A percentile compares a stretch with the other conserved stretches of the same genome.
phyloP scores from a whole-genome alignment of 2,329 filamentous ascomycete species.

The Acrodontium crateriforme region DNA sequence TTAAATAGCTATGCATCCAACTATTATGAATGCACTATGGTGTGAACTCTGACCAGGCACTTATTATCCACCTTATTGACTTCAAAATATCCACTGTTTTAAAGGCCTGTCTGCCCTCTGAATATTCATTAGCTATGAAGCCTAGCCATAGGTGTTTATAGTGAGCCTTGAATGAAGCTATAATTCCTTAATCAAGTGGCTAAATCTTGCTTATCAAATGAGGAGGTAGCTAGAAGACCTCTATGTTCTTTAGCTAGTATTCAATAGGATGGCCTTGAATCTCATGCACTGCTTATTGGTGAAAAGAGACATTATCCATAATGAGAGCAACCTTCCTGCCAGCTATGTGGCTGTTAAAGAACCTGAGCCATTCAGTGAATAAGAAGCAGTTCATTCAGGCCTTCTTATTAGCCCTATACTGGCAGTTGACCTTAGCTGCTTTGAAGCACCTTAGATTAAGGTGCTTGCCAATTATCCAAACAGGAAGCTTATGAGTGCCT shows the following conservation, averaged over 20 bases:
- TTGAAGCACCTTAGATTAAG: not conserved
- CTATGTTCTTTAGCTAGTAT: not conserved
- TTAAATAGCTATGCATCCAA: not conserved
- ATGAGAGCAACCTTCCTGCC: slow-evolving; percentile 1
- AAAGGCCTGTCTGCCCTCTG: not conserved
- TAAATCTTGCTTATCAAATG: not conserved
- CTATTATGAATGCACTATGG: not conserved
- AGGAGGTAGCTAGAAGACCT: not conserved
- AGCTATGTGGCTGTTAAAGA: not conserved
- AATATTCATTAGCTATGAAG: not conserved
- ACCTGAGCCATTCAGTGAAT: not conserved
- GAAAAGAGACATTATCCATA: not conserved
- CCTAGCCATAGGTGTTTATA: not conserved
- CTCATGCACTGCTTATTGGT: not conserved
- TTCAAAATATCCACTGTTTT: not conserved
- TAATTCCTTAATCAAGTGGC: not conserved
- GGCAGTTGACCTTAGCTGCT: not conserved
- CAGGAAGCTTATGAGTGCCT: not conserved
- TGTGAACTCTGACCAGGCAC: not conserved
- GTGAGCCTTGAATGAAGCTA: not conserved
- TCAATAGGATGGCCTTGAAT: not conserved
- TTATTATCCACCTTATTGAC: not conserved
- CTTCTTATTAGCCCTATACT: not conserved
- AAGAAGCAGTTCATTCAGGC: not conserved
- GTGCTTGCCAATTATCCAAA: slow-evolving; percentile 1